Evolutionary conservation across 805 yeast species (phyloP).

Genomic region (Candida incommunis): DNA sequence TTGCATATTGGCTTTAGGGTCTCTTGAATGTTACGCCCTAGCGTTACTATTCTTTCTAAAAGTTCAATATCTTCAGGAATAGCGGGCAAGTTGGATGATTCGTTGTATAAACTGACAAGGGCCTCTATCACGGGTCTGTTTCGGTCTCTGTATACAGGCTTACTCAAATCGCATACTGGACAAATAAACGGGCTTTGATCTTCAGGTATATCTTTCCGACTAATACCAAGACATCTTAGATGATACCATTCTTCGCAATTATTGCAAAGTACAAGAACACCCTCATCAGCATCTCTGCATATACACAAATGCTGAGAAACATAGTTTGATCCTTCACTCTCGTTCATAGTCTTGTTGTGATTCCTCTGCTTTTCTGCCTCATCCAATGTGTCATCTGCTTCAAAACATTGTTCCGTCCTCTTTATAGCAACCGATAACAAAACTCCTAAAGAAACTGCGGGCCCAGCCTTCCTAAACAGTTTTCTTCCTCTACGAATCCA

Average conservation of each 20-base stretch:
- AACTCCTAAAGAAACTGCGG: background rate
- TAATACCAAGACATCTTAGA: background rate
- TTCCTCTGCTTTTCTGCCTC: background rate
- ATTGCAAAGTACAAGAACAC: conserved; percentile 1
- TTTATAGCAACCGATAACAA: background rate
- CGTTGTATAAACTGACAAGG: background rate
- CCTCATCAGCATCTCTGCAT: background rate
- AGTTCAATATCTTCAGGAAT: background rate
- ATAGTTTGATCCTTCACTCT: background rate
- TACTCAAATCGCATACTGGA: background rate
- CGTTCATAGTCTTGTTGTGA: background rate
- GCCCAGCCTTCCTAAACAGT: background rate
- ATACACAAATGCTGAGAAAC: background rate
- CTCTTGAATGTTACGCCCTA: background rate
- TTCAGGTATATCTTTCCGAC: background rate
- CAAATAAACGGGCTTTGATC: background rate
- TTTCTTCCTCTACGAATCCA: background rate
- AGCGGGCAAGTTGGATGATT: background rate
- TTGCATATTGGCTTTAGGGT: background rate
- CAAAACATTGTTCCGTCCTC: background rate
- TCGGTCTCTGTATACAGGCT: background rate
- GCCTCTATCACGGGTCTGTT: background rate
- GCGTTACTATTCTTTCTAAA: background rate
- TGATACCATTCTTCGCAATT: conserved; percentile 1
- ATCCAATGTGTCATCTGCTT: background rate